Conservation (phyloP, 2,329 filamentous ascomycete species). For the Lasiodiplodia sp. region DNA sequence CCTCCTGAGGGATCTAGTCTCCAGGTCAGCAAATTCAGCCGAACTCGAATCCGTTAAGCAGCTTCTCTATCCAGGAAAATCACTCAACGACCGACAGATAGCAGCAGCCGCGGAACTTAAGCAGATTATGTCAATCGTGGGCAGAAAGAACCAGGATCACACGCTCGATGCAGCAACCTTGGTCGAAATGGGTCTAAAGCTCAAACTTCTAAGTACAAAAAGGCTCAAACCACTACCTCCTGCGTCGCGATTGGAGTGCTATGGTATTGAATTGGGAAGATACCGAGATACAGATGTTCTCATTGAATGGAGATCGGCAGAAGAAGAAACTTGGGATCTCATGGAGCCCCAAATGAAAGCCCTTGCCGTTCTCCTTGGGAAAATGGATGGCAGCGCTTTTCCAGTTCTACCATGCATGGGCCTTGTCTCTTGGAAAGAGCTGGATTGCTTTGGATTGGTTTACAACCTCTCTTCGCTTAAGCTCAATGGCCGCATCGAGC, state of each 20-base stretch:
- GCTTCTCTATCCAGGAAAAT: background rate
- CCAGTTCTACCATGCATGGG: background rate
- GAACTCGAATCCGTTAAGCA: background rate
- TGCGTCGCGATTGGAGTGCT: background rate
- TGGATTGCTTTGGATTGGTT: conserved; percentile 2
- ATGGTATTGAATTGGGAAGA: conserved; percentile 4
- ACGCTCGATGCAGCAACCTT: background rate
- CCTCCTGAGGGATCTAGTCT: conserved; percentile 9
- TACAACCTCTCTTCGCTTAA: background rate
- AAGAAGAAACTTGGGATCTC: background rate
- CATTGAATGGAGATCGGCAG: conserved; percentile 16
- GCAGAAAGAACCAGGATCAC: background rate
- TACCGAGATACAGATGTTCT: background rate
- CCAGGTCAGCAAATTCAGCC: background rate
- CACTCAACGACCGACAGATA: background rate
- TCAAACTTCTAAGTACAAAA: background rate
- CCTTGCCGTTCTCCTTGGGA: conserved; percentile 1
- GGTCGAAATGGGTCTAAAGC: background rate
- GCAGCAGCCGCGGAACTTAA: conserved; percentile 20
- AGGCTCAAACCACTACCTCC: background rate
- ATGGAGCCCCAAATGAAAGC: background rate
- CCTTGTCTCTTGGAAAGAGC: background rate
- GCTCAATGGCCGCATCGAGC: background rate
- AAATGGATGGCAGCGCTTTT: conserved; percentile 2
- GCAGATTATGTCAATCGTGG: conserved; percentile 9